Conservation (phyloP, 768 basidiomycete species). For the Lanmaoa pseudosensibilis region DNA sequence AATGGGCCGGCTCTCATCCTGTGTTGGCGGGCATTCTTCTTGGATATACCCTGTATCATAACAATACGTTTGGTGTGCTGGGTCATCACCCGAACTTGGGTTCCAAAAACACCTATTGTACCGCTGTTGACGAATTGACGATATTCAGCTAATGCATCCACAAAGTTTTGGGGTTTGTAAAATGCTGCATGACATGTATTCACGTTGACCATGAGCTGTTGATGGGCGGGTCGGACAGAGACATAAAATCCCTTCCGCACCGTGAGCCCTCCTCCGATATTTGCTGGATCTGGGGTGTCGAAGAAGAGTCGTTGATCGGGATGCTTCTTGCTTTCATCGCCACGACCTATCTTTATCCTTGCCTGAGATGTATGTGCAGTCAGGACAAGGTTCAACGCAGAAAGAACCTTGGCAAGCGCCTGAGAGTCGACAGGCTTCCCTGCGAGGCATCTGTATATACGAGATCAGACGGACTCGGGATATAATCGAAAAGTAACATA, state of each 20-base stretch:
- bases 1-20: constrained; percentile 39
- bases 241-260: constrained; percentile 53
- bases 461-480: constrained; percentile 24
- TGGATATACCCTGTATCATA: constrained; percentile 57
- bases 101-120: constrained; percentile 49
- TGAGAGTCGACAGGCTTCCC: constrained; percentile 56
- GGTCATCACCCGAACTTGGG: constrained; percentile 60
- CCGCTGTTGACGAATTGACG: constrained; percentile 50
- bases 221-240: constrained; percentile 41
- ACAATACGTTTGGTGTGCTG: constrained; percentile 67
- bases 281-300: constrained; percentile 26
- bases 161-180: constrained; percentile 44
- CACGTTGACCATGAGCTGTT: constrained; percentile 53
- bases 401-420: constrained; percentile 52
- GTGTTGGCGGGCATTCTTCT: constrained; percentile 38
- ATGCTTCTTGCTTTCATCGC: constrained; percentile 34
- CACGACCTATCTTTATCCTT: constrained; percentile 48
- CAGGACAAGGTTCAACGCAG: constrained; percentile 49
- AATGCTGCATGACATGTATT: constrained; percentile 53
- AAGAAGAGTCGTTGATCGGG: constrained; percentile 44
- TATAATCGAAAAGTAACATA: constrained; percentile 14
- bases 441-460: constrained; percentile 47
- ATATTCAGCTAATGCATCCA: constrained; percentile 41
- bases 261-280: constrained; percentile 52
- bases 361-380: constrained; percentile 41